Percentiles rank a stretch among this genome's conserved stretches.
phyloP scores from a whole-genome alignment of 495 filamentous ascomycete species.

The Xylaria nigripes region DNA sequence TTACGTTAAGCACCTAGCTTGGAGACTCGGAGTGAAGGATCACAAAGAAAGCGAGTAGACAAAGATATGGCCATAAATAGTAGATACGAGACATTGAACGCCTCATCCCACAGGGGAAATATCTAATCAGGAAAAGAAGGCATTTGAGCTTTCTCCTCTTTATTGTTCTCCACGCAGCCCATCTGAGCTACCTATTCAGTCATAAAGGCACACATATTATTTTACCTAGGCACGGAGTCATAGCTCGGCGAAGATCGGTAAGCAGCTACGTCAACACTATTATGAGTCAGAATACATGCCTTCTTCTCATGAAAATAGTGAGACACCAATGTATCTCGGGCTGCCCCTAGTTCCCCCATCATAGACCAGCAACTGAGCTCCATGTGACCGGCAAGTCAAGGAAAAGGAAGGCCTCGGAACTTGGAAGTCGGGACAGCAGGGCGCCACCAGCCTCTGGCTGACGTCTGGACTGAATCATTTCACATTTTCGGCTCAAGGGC shows the following conservation, averaged over 20 bases:
- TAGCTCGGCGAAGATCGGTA: conserved; percentile 11
- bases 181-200: not conserved
- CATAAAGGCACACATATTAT: not conserved
- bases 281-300: conserved; percentile 5
- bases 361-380: not conserved
- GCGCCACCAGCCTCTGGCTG: conserved; percentile 6
- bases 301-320: not conserved
- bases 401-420: not conserved
- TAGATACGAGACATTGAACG: too few species aligned
- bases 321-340: not conserved
- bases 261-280: conserved; percentile 1
- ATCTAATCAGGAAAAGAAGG: not conserved
- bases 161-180: not conserved
- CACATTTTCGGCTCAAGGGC: conserved; percentile 13
- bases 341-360: not conserved
- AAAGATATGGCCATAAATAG: too few species aligned
- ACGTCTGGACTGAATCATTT: conserved; percentile 6
- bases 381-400: not conserved
- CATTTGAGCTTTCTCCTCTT: not conserved
- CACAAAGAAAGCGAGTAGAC: too few species aligned
- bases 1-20: not conserved
- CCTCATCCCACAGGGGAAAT: too few species aligned
- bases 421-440: conserved; percentile 5
- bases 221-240: not conserved
- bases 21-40: not conserved